Conservation (phyloP, 352 stramenopile species). For the Pythium aphanidermatum region DNA sequence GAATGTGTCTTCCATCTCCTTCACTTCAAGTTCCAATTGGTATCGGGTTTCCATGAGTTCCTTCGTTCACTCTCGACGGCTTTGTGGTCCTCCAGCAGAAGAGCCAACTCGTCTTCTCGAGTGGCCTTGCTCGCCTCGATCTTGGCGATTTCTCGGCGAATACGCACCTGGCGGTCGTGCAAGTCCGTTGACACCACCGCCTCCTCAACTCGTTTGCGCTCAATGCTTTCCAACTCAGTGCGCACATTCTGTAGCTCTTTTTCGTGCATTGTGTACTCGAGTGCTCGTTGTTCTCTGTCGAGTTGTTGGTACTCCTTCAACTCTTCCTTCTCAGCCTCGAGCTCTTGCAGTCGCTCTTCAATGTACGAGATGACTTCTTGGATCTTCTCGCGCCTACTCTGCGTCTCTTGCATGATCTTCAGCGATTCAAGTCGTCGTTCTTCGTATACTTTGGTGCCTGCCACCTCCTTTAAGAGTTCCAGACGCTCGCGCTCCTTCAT, state of each 20-base stretch:
- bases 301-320: constrained; percentile 93
- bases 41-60: constrained; percentile 70
- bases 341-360: constrained; percentile 89
- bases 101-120: constrained; percentile 44
- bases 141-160: constrained; percentile 45
- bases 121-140: constrained; percentile 35
- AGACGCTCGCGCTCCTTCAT: constrained; percentile 98
- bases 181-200: constrained; percentile 40
- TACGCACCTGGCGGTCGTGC: constrained; percentile 59
- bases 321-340: constrained; percentile 99
- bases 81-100: constrained; percentile 45
- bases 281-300: constrained; percentile 91
- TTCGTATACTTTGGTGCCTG: constrained; percentile 98
- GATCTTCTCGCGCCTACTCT: constrained; percentile 94
- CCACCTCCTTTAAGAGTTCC: constrained; percentile 98
- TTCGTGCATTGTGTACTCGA: constrained; percentile 97
- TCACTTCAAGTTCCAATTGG: constrained; percentile 76
- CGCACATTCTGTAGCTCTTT: constrained; percentile 74
- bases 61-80: constrained; percentile 68
- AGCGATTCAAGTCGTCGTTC: constrained; percentile 95
- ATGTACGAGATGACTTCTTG: constrained; percentile 95
- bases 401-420: constrained; percentile 96
- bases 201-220: constrained; percentile 59
- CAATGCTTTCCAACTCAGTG: constrained; percentile 57
- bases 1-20: constrained; percentile 65